phyloP scores from a whole-genome alignment of 2,329 filamentous ascomycete species.

The Trichoderma sp. region DNA sequence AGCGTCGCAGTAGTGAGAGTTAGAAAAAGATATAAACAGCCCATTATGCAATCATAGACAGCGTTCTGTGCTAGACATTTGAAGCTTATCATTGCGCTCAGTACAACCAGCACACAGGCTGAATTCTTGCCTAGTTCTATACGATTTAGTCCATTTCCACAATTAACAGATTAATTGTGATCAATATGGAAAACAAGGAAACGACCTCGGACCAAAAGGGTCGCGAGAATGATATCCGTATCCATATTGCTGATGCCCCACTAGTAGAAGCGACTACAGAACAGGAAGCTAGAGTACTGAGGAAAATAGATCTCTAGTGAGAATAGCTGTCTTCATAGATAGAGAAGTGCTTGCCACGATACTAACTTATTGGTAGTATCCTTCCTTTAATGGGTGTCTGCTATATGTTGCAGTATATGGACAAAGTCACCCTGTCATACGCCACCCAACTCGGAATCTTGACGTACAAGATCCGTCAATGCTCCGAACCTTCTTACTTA shows the following conservation, averaged over 20 bases:
- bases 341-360: not conserved
- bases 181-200: not conserved
- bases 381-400: constrained; percentile 51
- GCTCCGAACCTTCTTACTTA: not conserved
- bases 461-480: constrained; percentile 38
- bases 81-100: not conserved
- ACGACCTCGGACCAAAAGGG: not conserved
- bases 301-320: not conserved
- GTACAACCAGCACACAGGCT: not conserved
- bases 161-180: not conserved
- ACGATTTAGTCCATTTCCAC: not conserved
- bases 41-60: not conserved
- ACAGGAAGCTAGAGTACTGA: not conserved
- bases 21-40: not conserved
- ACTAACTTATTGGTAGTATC: constrained; percentile 30
- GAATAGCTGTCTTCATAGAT: not conserved
- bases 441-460: constrained; percentile 49
- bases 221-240: not conserved
- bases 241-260: not conserved
- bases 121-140: not conserved
- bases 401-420: constrained; percentile 44
- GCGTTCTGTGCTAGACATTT: not conserved
- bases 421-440: constrained; percentile 38
- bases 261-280: not conserved
- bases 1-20: not conserved